A percentile compares a stretch with the other conserved stretches of the same genome.
These are phyloP conservation scores for Acacia pycnantha DNA, from an alignment of 331 rosid species.

Conservation along the genomic window DNA sequence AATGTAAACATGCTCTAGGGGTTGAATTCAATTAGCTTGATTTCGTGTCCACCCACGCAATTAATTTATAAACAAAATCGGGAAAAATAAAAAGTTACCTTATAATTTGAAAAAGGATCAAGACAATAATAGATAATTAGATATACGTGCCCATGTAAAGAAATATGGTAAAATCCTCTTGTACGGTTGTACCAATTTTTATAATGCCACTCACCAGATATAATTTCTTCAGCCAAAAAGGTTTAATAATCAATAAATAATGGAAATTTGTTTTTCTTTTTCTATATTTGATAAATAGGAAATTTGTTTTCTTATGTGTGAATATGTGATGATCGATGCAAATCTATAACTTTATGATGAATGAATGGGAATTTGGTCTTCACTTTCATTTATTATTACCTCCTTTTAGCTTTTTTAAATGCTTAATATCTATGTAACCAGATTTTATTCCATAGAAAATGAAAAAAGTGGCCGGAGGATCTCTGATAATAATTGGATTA, in stretches of 20 bases:
- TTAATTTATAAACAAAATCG: neutral
- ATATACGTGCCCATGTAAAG: no score
- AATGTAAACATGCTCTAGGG: neutral
- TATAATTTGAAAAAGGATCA: neutral
- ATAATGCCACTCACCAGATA: neutral
- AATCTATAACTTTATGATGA: neutral
- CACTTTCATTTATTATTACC: neutral
- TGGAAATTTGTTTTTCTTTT: neutral
- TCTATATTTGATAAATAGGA: neutral
- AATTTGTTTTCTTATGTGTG: neutral
- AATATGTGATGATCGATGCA: neutral
- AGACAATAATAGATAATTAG: no score
- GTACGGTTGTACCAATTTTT: neutral
- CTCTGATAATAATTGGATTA: neutral
- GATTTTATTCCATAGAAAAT: neutral
- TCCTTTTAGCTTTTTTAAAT: neutral
- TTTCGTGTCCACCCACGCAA: neutral
- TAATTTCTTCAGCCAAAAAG: neutral
- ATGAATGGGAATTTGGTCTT: neutral
- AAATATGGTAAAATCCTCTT: neutral
- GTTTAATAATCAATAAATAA: neutral
- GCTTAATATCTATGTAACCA: neutral
- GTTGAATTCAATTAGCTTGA: neutral
- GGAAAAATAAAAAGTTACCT: neutral
- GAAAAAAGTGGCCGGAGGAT: neutral